These are phyloP conservation scores for Plasmopara viticola DNA, from an alignment of 352 stramenopile genomes.

Conservation along the genomic window DNA sequence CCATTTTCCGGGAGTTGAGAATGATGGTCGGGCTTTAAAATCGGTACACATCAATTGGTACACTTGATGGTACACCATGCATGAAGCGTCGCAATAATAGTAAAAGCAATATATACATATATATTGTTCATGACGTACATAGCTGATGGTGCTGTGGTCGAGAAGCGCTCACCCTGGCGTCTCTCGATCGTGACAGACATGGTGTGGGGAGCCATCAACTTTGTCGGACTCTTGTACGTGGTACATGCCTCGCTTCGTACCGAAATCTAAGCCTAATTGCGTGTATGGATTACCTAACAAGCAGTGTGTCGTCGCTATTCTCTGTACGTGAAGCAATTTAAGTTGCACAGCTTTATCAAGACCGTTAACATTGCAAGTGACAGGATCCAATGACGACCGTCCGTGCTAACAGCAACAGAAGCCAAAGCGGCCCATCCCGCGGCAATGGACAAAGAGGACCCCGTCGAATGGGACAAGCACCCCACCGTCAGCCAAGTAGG, in stretches of 20 bases:
- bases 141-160: conserved; percentile 50
- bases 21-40: too few species aligned
- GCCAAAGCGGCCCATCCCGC: conserved; percentile 14
- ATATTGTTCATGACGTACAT: conserved; percentile 50
- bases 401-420: conserved; percentile 30
- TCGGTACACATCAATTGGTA: too few species aligned
- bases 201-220: conserved; percentile 69
- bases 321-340: conserved; percentile 25
- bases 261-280: not conserved
- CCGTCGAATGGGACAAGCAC: conserved; percentile 53
- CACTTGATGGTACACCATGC: too few species aligned
- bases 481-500: conserved; percentile 49
- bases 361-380: not conserved
- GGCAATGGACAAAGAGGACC: conserved; percentile 23
- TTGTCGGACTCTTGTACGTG: conserved; percentile 73
- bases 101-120: not conserved
- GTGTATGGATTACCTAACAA: conserved; percentile 5
- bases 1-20: too few species aligned
- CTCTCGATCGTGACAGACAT: conserved; percentile 62
- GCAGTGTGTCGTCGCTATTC: conserved; percentile 50
- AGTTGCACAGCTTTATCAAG: not conserved
- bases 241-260: not conserved
- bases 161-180: conserved; percentile 59
- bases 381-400: conserved; percentile 44
- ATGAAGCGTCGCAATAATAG: too few species aligned